Evolutionary conservation across 179 eudicot species (phyloP).

Genomic region (Beta macrorhiza): DNA sequence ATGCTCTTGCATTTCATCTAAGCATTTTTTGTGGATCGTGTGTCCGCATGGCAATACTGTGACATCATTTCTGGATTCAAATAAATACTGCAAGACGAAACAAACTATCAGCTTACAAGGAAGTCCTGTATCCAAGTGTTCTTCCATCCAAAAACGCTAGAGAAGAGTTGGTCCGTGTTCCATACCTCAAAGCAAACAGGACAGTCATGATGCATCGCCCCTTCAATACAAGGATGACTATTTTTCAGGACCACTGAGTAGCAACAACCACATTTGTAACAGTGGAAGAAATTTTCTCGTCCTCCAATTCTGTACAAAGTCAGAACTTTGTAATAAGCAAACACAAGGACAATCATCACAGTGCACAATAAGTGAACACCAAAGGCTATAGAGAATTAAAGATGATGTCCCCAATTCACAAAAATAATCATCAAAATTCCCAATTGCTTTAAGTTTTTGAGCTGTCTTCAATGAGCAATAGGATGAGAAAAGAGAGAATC

Average conservation of each 20-base stretch:
- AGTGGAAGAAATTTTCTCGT: slow-evolving; percentile 73
- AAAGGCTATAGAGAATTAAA: neutral
- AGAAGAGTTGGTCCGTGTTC: neutral
- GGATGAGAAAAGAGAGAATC: neutral
- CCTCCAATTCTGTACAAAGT: slow-evolving; percentile 64
- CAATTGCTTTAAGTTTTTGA: neutral
- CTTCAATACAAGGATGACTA: slow-evolving; percentile 83
- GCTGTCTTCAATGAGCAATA: neutral
- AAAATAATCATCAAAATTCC: neutral
- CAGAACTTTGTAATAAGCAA: neutral
- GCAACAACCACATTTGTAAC: slow-evolving; percentile 84
- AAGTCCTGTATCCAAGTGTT: neutral
- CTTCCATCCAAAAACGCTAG: neutral
- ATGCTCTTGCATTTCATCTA: slow-evolving; percentile 87
- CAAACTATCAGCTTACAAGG: neutral
- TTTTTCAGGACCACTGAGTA: slow-evolving; percentile 58
- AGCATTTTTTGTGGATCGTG: slow-evolving; percentile 74
- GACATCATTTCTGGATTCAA: slow-evolving; percentile 70
- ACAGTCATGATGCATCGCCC: slow-evolving; percentile 95
- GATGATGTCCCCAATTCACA: neutral
- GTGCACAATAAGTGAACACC: neutral
- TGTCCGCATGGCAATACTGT: slow-evolving; percentile 81
- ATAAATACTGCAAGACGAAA: slow-evolving; percentile 57
- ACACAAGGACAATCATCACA: neutral
- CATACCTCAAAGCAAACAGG: slow-evolving; percentile 94